phyloP scores from a whole-genome alignment of 2,329 filamentous ascomycete genomes.

The Mycosphaerelloides madeirae region DNA sequence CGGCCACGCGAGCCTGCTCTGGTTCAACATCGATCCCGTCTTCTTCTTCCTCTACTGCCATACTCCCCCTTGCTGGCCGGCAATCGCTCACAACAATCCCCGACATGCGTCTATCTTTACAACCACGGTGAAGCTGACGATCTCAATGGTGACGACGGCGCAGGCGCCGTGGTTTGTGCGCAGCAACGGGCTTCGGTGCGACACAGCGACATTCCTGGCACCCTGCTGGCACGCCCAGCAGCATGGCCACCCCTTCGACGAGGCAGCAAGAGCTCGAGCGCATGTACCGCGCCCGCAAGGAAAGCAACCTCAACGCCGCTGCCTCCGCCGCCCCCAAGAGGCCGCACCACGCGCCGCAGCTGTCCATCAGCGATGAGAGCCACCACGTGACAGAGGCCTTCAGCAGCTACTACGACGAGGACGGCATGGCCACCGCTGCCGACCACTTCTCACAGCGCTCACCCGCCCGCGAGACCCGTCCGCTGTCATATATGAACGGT shows the following conservation, averaged over 20 bases:
- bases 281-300: constrained; percentile 23
- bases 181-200: constrained; percentile 1
- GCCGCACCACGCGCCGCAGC: constrained; percentile 56
- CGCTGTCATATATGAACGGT: constrained; percentile 68
- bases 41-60: no score
- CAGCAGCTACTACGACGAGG: constrained; percentile 73
- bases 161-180: no score
- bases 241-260: constrained; percentile 21
- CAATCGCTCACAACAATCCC: no score
- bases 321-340: constrained; percentile 44
- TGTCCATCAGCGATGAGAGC: constrained; percentile 77
- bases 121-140: no score
- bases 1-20: no score
- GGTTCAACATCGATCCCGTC: no score
- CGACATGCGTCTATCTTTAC: no score
- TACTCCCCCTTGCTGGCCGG: no score
- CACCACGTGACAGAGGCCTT: constrained; percentile 95
- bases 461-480: constrained; percentile 52
- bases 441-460: constrained; percentile 52
- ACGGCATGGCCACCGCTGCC: constrained; percentile 57
- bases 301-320: constrained; percentile 11
- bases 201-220: constrained; percentile 8
- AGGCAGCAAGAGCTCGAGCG: constrained; percentile 45
- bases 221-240: background rate
- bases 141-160: no score